Evolutionary conservation across 768 basidiomycete species (phyloP).

Genomic region (Infundibulicybe gibba): DNA sequence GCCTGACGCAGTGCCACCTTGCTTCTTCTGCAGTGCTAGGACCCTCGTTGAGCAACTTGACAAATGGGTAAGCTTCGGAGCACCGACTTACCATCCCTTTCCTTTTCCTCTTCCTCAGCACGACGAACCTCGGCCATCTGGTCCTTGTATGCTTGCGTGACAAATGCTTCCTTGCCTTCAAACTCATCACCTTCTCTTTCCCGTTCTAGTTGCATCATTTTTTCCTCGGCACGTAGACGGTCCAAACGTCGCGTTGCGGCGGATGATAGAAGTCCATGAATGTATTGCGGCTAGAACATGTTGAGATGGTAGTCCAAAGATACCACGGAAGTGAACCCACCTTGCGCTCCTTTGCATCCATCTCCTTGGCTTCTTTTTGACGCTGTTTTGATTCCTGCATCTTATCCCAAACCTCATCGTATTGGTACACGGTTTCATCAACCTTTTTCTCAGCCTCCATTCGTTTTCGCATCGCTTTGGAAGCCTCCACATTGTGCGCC

Average conservation of each 20-base stretch:
- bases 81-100: constrained; percentile 69
- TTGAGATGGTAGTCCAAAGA: constrained; percentile 5
- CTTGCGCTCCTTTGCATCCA: constrained; percentile 74
- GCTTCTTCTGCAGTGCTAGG: constrained; percentile 61
- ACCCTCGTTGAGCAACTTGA: not conserved
- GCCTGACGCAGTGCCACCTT: constrained; percentile 58
- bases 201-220: constrained; percentile 92
- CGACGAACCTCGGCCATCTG: constrained; percentile 90
- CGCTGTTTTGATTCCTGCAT: constrained; percentile 85
- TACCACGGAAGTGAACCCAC: constrained; percentile 33
- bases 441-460: constrained; percentile 78
- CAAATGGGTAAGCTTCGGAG: not conserved
- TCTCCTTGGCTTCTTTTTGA: constrained; percentile 75
- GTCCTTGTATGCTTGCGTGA: constrained; percentile 95
- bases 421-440: constrained; percentile 85
- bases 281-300: constrained; percentile 82
- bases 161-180: constrained; percentile 93
- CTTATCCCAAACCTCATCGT: constrained; percentile 94
- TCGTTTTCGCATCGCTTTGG: constrained; percentile 63
- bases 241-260: constrained; percentile 90
- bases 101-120: constrained; percentile 91
- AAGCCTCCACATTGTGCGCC: constrained; percentile 56
- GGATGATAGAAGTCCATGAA: constrained; percentile 68
- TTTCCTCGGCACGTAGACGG: constrained; percentile 92
- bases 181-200: constrained; percentile 93